phyloP scores from a whole-genome alignment of 108 stramenopile genomes.

The Cyclotella atomus region DNA sequence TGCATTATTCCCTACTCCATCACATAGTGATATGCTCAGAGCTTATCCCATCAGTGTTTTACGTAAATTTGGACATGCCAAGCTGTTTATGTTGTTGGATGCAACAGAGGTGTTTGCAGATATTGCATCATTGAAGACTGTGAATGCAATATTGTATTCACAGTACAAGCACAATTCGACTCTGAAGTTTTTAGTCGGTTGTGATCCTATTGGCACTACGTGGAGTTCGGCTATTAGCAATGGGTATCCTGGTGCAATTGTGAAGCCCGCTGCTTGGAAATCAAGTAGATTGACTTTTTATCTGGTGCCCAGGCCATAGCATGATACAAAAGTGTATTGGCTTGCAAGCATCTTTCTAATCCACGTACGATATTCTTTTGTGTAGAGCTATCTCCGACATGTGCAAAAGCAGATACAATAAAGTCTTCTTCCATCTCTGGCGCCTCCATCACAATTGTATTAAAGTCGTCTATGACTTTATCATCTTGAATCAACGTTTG shows the following conservation, averaged over 20 bases:
- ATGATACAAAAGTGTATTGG: background rate
- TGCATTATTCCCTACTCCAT: background rate
- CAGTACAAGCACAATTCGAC: background rate
- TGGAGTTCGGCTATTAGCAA: background rate
- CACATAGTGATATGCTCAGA: background rate
- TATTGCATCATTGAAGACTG: background rate
- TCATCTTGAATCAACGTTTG: background rate
- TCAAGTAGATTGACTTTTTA: constrained; percentile 1
- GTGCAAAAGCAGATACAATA: background rate
- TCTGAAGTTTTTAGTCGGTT: background rate
- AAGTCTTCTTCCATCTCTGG: constrained; percentile 12
- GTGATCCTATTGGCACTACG: background rate
- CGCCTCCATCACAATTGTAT: background rate
- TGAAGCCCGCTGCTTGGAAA: constrained; percentile 15
- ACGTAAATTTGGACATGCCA: constrained; percentile 3
- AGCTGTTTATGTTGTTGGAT: background rate
- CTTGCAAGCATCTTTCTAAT: background rate
- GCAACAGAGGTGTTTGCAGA: background rate
- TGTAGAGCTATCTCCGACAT: background rate
- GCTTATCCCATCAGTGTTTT: background rate
- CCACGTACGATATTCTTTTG: background rate
- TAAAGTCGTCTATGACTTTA: background rate
- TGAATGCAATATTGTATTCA: background rate
- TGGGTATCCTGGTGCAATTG: too few relatives aligned
- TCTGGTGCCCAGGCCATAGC: background rate